A percentile compares a stretch with the other conserved stretches of the same genome.
These are phyloP conservation scores for Colletotrichum cereale DNA, from an alignment of 2,329 filamentous ascomycete genomes.

Conservation along the genomic window DNA sequence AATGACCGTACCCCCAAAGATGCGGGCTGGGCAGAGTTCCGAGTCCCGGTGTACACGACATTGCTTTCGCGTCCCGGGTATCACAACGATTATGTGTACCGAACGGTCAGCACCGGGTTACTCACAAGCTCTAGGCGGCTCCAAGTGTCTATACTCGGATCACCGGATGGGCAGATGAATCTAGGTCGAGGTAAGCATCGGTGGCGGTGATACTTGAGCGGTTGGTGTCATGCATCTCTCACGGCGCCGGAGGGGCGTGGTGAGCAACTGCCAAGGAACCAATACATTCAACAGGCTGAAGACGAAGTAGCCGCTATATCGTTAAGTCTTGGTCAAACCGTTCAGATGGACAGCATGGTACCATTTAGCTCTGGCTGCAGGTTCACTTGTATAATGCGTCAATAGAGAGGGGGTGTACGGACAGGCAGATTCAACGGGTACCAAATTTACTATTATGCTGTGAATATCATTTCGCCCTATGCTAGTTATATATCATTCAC, in stretches of 20 bases:
- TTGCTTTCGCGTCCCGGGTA: background rate
- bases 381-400: background rate
- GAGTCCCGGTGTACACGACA: background rate
- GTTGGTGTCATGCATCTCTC: background rate
- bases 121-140: background rate
- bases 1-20: background rate
- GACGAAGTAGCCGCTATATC: background rate
- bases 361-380: background rate
- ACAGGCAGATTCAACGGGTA: background rate
- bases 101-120: background rate
- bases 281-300: background rate
- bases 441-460: constrained; percentile 19
- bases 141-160: too few species aligned
- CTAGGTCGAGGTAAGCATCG: background rate
- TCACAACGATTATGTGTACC: background rate
- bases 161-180: too few species aligned
- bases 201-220: too few species aligned
- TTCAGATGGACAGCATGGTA: background rate
- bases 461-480: background rate
- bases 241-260: background rate
- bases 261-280: too few species aligned
- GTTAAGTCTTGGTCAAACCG: background rate
- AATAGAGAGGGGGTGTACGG: too few species aligned
- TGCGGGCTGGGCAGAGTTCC: too few species aligned
- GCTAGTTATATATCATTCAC: too few species aligned